Base-by-base conservation (phyloP, 176 grass and related monocot species). In the Oryza officinalis region DNA sequence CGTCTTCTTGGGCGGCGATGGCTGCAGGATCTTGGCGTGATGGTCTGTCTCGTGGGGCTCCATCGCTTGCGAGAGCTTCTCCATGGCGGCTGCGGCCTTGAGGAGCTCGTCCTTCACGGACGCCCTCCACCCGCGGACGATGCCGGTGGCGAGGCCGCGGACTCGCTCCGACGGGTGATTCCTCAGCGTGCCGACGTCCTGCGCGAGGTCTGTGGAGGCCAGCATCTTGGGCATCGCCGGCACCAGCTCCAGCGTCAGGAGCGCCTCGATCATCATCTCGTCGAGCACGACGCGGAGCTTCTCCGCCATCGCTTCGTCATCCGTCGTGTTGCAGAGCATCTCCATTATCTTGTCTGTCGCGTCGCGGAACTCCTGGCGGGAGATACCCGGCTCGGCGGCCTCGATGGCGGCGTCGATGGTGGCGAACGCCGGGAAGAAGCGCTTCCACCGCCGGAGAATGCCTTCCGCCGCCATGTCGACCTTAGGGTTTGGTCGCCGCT, bases 371-470 rank as follows among this genome's bases (percentile, higher is more conserved):
- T 10, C 15, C 15, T 1, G 6, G 6, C 45, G 46, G 23, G 2
- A 6, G 73, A 10, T 2, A 4, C 5, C 82, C 7, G 64, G 63
- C 4, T 28, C 73, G 45, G 18, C 13, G 15, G 32, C 31, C 63
- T 71, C 65, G 18, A 70, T 69, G 4, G 83, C 38, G 9, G 15
- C 65, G 65, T 86, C 52, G 67, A 86, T 47, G 28, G 22, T 5
- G 27, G 8, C 38, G 40, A 86, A 86, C 13, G 54, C 27, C 9
- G 28, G 13, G 57, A 79, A 10, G 76, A 80, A 80, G 0, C 6
- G 84, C 84, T 65, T 72, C 84, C 84, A 80, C 0, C 84, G 76
- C 28, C 67, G 54, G n/a, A 86, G 52, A 2, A 54, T 13, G 27
- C 54, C 49, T 0, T 49, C n/a, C 68, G 8, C 26, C 20, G 65